Conservation (phyloP, 2,329 filamentous ascomycete species). For the Helotiales sp. region DNA sequence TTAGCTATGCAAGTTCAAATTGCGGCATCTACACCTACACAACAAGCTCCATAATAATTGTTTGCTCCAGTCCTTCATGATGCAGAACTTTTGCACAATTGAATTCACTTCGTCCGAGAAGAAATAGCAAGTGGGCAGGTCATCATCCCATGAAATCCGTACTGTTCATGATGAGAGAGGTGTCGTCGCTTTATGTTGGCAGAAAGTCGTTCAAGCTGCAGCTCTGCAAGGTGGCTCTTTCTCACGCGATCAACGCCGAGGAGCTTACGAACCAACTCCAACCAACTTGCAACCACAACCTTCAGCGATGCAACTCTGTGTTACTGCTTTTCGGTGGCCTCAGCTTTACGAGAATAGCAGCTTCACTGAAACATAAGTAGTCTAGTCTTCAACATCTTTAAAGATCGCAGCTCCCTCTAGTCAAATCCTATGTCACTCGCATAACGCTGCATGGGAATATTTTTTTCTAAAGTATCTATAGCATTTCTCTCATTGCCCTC, state of each 20-base stretch:
- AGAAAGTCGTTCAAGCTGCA: constrained; percentile 19
- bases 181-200: constrained; percentile 8
- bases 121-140: constrained; percentile 20
- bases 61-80: constrained; percentile 32
- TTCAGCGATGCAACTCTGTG: too few species aligned
- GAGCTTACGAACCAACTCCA: background rate
- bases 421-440: too few species aligned
- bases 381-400: too few species aligned
- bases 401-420: too few species aligned
- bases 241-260: constrained; percentile 3
- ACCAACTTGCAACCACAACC: too few species aligned
- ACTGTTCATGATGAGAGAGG: constrained; percentile 14
- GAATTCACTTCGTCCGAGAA: constrained; percentile 29
- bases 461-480: background rate
- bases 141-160: constrained; percentile 27
- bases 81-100: constrained; percentile 22
- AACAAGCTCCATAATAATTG: constrained; percentile 36
- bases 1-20: constrained; percentile 3
- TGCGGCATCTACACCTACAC: constrained; percentile 25
- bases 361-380: too few species aligned
- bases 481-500: constrained; percentile 23
- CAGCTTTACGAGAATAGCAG: too few species aligned
- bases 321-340: too few species aligned
- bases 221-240: constrained; percentile 31
- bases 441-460: too few species aligned